Conservation (phyloP, 176 grass and related monocot species). For the Raddia guianensis region DNA sequence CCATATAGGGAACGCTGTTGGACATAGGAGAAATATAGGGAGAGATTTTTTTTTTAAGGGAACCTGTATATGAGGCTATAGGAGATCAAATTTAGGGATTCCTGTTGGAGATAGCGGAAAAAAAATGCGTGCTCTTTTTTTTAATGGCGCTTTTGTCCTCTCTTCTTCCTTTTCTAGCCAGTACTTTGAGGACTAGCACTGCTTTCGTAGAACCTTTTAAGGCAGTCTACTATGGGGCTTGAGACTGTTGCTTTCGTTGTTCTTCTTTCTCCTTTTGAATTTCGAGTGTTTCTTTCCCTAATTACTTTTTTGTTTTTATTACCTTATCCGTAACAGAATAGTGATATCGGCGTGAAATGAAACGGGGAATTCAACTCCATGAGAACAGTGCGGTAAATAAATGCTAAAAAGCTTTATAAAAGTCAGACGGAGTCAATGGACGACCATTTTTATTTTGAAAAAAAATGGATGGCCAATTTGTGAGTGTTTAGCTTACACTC, state of each 20-base stretch:
- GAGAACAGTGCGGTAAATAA: background rate
- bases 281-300: background rate
- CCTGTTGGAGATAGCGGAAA: no score
- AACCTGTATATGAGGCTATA: no score
- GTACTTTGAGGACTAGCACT: constrained; percentile 40
- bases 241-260: background rate
- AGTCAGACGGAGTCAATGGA: no score
- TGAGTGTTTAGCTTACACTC: no score
- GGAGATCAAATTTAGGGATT: no score
- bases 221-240: background rate
- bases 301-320: constrained; percentile 2
- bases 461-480: no score
- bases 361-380: background rate
- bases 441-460: no score
- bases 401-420: background rate
- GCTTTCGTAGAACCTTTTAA: constrained; percentile 43
- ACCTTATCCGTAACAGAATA: background rate
- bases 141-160: constrained; percentile 4
- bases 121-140: constrained; percentile 21
- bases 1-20: no score
- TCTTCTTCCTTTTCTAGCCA: constrained; percentile 40
- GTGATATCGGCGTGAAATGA: background rate
- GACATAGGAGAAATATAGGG: no score
- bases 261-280: background rate
- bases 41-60: no score